Evolutionary conservation across 2,329 filamentous ascomycete genomes (phyloP), one percentile per base, ranked within the genome.

Genomic region (Verticillium isaacii): DNA sequence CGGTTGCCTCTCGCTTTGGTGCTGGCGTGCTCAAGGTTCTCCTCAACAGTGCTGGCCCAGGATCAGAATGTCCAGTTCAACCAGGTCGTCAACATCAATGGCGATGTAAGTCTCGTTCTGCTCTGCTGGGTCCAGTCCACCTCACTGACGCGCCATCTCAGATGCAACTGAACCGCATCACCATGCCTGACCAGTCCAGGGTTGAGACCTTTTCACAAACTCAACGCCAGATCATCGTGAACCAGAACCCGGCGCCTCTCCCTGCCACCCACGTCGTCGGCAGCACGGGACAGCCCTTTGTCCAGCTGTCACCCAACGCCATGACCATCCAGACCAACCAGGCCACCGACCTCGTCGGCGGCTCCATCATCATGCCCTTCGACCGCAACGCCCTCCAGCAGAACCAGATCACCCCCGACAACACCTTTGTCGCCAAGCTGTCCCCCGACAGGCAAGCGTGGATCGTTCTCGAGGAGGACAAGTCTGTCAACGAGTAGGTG

Each of bases 141-240:
- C 32, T 57, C 17, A 58, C 57, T 58, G 8, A 58, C 39, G 32
- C 14, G 12, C 5, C 19, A n/a, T 3, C 29, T 39, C 25, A 66
- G 66, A 67, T 67, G 66, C 61, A 63, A 64, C 34, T 66, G 29
- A 67, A 67, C 60, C 62, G 60, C 41, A 52, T 67, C 15, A 37
- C 61, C 4, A 66, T 67, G 37, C 66, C 66, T 9, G 66, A 67
- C 39, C 64, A 66, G 58, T 66, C 66, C 32, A 67, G 66, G 54
- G 66, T 67, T 29, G 66, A 67, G 61, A 67, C 66, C 1, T 67
- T 67, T 60, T 67, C 66, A 8, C 66, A 67, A 58, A 61, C 65
- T 25, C 66, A 67, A 57, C 62, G 61, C 9, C 66, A 67, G 36
- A 36, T 67, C 57, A 66, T 67, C 36, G 65, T 67, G 57, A 67